Percentiles rank a stretch among this genome's conserved stretches.
These are phyloP conservation scores for Lentinula novae-zelandiae DNA, from an alignment of 1,284 basidiomycete species.

Conservation along the genomic window DNA sequence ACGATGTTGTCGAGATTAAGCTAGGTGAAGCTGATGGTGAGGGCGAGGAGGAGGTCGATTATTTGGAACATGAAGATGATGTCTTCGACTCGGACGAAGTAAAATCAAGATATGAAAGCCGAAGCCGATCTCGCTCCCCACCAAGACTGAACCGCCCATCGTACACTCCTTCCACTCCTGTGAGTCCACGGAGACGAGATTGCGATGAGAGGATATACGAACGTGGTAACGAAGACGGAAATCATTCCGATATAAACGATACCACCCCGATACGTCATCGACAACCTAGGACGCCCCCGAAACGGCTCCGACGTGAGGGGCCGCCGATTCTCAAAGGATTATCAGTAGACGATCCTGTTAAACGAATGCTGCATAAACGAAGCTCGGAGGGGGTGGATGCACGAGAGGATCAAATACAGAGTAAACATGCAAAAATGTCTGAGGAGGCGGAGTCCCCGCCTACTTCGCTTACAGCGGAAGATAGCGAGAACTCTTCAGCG, in stretches of 20 bases:
- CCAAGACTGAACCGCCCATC: neutral
- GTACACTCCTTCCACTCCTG: neutral
- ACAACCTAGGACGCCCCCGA: conserved; percentile 12
- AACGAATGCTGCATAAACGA: conserved; percentile 7
- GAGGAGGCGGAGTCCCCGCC: conserved; percentile 10
- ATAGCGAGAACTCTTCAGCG: conserved; percentile 5
- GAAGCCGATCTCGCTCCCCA: conserved; percentile 1
- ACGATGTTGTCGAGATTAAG: conserved; percentile 18
- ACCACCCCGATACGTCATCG: neutral
- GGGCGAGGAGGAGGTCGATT: conserved; percentile 25
- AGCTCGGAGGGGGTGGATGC: conserved; percentile 3
- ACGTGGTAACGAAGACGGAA: neutral
- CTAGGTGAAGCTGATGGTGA: conserved; percentile 19
- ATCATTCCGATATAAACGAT: neutral
- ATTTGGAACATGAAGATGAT: conserved; percentile 25
- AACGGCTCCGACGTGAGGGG: conserved; percentile 12
- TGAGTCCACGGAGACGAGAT: conserved; percentile 13
- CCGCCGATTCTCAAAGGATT: neutral
- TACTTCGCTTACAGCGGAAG: conserved; percentile 7
- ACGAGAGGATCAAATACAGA: neutral
- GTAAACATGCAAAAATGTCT: conserved; percentile 4
- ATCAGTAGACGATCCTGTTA: neutral
- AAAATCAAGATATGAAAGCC: conserved; percentile 2
- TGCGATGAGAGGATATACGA: neutral
- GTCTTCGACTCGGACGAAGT: conserved; percentile 9